A percentile compares a stretch with the other conserved stretches of the same genome.
Conservation (phyloP, 139 green algal species). For the Haematococcus lacustris region DNA sequence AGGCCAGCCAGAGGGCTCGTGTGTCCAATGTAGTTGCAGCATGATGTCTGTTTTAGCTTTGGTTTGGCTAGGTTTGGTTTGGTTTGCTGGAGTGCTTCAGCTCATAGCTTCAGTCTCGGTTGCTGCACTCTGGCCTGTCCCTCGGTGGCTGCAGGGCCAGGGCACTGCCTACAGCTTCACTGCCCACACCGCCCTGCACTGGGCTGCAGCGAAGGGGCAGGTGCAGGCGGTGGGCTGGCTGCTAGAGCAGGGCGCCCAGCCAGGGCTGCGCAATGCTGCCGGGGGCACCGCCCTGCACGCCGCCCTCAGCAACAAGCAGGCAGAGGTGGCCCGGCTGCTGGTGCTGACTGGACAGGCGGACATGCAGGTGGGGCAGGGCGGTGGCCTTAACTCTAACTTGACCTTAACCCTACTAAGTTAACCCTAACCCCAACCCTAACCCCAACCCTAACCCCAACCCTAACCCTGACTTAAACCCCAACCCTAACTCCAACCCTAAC, state of each 20-base stretch:
- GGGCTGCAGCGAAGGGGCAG: slow-evolving; percentile 47
- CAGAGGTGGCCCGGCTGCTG: slow-evolving; percentile 5
- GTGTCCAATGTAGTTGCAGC: no score
- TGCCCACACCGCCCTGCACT: slow-evolving; percentile 53
- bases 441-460: no score
- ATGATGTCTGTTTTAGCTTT: no score
- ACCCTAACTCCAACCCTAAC: no score
- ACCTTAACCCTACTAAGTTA: neutral
- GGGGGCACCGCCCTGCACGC: slow-evolving; percentile 43
- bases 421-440: no score
- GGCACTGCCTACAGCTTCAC: slow-evolving; percentile 54
- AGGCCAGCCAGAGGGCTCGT: no score
- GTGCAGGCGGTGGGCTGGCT: slow-evolving; percentile 37
- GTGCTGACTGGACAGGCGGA: slow-evolving; percentile 16
- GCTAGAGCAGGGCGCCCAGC: slow-evolving; percentile 27
- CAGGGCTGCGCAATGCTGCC: slow-evolving; percentile 28
- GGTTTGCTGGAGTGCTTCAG: no score
- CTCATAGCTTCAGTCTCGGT: neutral
- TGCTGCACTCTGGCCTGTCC: neutral
- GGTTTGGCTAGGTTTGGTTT: no score
- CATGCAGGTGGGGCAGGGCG: neutral
- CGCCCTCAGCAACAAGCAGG: neutral
- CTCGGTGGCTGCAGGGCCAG: slow-evolving; percentile 19
- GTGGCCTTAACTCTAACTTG: neutral
- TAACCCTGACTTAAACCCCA: no score